These are phyloP conservation scores for Penicillium nordicum DNA, from an alignment of 2,329 filamentous ascomycete genomes.

Conservation along the genomic window DNA sequence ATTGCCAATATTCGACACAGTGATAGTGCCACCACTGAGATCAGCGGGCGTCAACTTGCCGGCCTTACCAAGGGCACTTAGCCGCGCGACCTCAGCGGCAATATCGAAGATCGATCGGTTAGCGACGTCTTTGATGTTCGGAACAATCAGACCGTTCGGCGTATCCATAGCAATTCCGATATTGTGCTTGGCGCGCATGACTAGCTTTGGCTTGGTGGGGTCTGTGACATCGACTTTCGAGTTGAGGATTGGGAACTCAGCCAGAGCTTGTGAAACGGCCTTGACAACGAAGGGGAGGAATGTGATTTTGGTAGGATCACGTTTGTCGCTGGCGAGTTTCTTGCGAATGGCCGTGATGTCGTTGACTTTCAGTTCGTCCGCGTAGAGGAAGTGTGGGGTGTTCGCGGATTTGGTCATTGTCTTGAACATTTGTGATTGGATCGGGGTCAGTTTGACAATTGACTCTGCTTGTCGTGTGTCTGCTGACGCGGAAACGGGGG, in stretches of 20 bases:
- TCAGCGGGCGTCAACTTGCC: conserved; percentile 74
- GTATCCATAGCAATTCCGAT: conserved; percentile 96
- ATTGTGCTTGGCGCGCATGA: conserved; percentile 83
- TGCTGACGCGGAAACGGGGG: conserved; percentile 32
- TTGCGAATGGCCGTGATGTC: conserved; percentile 68
- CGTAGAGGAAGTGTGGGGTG: conserved; percentile 95
- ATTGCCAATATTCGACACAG: conserved; percentile 92
- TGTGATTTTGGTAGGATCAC: conserved; percentile 65
- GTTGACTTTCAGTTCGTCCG: conserved; percentile 82
- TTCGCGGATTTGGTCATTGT: conserved; percentile 86
- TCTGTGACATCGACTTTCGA: conserved; percentile 68
- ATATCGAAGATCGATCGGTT: conserved; percentile 73
- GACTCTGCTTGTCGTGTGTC: conserved; percentile 62
- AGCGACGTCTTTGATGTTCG: conserved; percentile 82
- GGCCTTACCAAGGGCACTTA: conserved; percentile 68
- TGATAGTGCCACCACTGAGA: conserved; percentile 83
- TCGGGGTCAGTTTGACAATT: conserved; percentile 65
- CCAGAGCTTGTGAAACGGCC: conserved; percentile 80
- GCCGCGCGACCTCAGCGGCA: conserved; percentile 68
- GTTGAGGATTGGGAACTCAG: conserved; percentile 82
- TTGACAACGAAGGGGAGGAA: conserved; percentile 96
- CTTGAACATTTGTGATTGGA: conserved; percentile 95
- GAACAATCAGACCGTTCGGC: conserved; percentile 80
- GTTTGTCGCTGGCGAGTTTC: conserved; percentile 64
- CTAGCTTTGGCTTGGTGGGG: conserved; percentile 66